Base-by-base conservation (phyloP, 1,139 yeast genomes). In the Debaryomyces sp. region DNA sequence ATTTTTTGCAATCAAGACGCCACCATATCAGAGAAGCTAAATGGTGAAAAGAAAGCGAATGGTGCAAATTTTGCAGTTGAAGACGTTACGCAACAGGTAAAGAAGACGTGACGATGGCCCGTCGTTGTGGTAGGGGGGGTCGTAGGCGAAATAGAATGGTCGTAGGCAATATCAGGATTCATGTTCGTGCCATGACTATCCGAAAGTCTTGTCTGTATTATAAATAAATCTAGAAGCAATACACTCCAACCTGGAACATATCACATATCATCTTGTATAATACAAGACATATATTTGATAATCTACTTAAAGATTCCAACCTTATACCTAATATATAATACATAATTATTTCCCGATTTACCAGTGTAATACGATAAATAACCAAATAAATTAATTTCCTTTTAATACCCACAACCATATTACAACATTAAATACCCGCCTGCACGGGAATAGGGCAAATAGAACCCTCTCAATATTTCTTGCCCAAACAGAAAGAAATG, bases 401-500 rank as follows among this genome's bases (percentile, higher is more conserved):
- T 30, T 24, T 37, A 21, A n/a, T 32, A 44, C 12, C 42, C 43
- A 37, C 37, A 33, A 32, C 10, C 45, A 44, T 37, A 35, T 27
- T 35, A 29, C 40, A 41, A 15, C 45, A 34, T 32, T 32, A 35
- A 27, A 32, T 12, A 21, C 24, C 24, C 42, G 10, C 26, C 39
- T 30, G 8, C 23, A 6, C 13, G 51, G 54, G 52, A 13, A 12
- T n/a, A 36, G 46, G 30, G 26, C 30, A 47, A 33, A 51, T 9
- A n/a, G 2, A 17, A n/a, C 29, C 26, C 27, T 22, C 26, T 34
- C 24, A 41, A 32, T 30, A 41, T 52, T 63, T 62, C 56, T 71
- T 71, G 43, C 75, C 73, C 58, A 75, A 64, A 54, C 78, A 72
- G 57, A 75, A 73, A 37, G 71, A 66, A 15, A 73, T 71, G 15